Conservation (phyloP, 345 rosid species). For the Chamaenerion angustifolium region DNA sequence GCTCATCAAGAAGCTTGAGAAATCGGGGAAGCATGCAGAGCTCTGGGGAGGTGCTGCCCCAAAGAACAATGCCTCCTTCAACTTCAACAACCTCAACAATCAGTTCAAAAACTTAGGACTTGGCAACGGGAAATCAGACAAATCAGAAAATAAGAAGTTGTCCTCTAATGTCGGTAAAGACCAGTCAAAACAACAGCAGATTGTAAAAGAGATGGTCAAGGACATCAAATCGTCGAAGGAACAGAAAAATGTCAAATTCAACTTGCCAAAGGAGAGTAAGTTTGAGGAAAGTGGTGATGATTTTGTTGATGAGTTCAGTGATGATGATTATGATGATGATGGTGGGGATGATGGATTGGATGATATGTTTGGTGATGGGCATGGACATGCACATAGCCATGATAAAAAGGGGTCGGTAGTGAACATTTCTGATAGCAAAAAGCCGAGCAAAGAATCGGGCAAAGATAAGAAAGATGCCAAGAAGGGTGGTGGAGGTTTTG, state of each 20-base stretch:
- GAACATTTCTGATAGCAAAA: conserved; percentile 8
- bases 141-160: neutral
- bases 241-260: conserved; percentile 64
- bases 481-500: conserved; percentile 18
- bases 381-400: conserved; percentile 16
- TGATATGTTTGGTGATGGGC: conserved; percentile 32
- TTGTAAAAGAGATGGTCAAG: conserved; percentile 32
- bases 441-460: conserved; percentile 8
- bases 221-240: conserved; percentile 31
- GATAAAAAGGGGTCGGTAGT: conserved; percentile 28
- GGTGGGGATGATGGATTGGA: neutral
- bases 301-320: conserved; percentile 15
- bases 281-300: conserved; percentile 15
- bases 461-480: conserved; percentile 2
- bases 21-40: conserved; percentile 90
- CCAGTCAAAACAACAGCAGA: conserved; percentile 38
- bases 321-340: conserved; percentile 13
- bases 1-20: conserved; percentile 71
- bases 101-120: conserved; percentile 17
- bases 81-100: conserved; percentile 3
- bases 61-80: conserved; percentile 10
- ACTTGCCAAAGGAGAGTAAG: conserved; percentile 18
- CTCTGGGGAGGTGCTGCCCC: conserved; percentile 52
- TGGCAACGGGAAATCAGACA: conserved; percentile 27
- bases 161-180: conserved; percentile 4